These are phyloP conservation scores for Podila epicladia DNA, from an alignment of 192 early-diverging fungal species.

Conservation along the genomic window DNA sequence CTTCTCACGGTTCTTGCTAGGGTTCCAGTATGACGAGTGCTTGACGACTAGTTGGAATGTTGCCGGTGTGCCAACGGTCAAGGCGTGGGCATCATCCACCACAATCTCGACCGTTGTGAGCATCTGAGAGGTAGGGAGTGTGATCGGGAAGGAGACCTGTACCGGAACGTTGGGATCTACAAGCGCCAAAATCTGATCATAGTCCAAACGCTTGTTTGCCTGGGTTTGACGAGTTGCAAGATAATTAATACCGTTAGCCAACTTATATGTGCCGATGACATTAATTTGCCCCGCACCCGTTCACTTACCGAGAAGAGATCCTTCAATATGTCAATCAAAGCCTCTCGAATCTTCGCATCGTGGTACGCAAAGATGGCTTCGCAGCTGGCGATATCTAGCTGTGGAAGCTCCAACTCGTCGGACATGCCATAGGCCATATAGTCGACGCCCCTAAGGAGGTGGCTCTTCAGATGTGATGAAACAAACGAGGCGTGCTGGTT, in stretches of 20 bases:
- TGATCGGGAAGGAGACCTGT: conserved; percentile 36
- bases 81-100: conserved; percentile 40
- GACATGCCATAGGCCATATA: conserved; percentile 67
- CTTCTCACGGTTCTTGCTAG: conserved; percentile 36
- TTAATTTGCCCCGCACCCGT: neutral
- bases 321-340: conserved; percentile 58
- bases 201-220: conserved; percentile 55
- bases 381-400: conserved; percentile 59
- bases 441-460: conserved; percentile 63
- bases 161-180: conserved; percentile 10
- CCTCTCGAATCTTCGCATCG: conserved; percentile 61
- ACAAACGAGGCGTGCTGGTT: conserved; percentile 60
- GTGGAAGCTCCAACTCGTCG: conserved; percentile 63
- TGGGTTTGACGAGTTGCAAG: conserved; percentile 7
- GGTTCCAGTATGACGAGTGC: conserved; percentile 63
- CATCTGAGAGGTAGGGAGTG: conserved; percentile 48
- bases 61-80: conserved; percentile 65
- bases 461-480: conserved; percentile 55
- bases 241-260: neutral
- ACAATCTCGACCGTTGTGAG: conserved; percentile 64
- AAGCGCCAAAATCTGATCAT: conserved; percentile 48
- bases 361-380: conserved; percentile 57
- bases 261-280: too few relatives aligned
- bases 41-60: conserved; percentile 62
- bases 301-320: conserved; percentile 62